These are phyloP conservation scores for Tolypocladium paradoxum DNA, from an alignment of 2,329 filamentous ascomycete species.

Conservation along the genomic window DNA sequence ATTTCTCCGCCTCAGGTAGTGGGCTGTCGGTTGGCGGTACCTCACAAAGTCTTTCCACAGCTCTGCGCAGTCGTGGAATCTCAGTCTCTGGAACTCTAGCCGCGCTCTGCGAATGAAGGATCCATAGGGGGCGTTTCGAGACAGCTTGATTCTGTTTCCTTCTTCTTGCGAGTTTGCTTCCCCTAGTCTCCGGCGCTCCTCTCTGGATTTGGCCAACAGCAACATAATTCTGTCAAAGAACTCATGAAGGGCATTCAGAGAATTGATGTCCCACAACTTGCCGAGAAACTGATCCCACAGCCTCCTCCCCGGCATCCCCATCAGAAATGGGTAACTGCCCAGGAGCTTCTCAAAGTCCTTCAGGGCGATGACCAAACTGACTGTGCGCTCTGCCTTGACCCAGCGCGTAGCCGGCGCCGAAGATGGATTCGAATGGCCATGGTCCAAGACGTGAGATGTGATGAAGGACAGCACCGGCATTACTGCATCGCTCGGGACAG, in stretches of 20 bases:
- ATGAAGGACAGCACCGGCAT: constrained; percentile 72
- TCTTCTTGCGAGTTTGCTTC: constrained; percentile 32
- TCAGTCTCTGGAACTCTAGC: constrained; percentile 69
- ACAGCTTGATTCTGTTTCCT: constrained; percentile 46
- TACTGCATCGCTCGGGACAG: constrained; percentile 57
- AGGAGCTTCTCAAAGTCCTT: constrained; percentile 51
- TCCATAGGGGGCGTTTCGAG: constrained; percentile 69
- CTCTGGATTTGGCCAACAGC: constrained; percentile 51
- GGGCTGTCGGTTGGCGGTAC: constrained; percentile 67
- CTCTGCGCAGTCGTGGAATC: constrained; percentile 66
- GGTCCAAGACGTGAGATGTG: constrained; percentile 55
- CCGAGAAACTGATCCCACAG: constrained; percentile 81
- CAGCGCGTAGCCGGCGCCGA: constrained; percentile 26
- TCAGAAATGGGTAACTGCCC: constrained; percentile 36
- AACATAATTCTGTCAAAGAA: constrained; percentile 56
- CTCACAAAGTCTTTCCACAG: constrained; percentile 76
- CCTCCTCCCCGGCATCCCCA: constrained; percentile 60
- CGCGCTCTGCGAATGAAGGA: constrained; percentile 66
- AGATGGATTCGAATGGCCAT: constrained; percentile 15
- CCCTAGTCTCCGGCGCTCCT: constrained; percentile 45
- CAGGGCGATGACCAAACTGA: constrained; percentile 43
- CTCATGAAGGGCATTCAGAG: constrained; percentile 65
- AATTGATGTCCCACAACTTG: constrained; percentile 75
- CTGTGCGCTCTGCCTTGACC: constrained; percentile 36
- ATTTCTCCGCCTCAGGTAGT: constrained; percentile 52